Percentiles rank a stretch among this genome's conserved stretches.
These are phyloP conservation scores for Mitragyna speciosa DNA, from an alignment of 257 asterid species.

Conservation along the genomic window DNA sequence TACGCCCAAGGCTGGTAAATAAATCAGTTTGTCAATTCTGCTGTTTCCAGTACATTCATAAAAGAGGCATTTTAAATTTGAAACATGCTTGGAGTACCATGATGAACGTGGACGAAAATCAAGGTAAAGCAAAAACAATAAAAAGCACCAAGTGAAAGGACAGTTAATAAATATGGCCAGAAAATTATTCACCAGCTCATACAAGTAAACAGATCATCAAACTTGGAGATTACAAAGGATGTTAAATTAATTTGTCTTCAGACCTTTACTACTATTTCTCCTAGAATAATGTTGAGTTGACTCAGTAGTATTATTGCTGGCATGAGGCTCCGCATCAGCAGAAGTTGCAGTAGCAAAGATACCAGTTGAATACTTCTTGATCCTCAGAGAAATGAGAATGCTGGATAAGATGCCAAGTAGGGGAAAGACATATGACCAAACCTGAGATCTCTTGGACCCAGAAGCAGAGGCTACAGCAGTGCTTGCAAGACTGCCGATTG, in stretches of 20 bases:
- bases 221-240: background rate
- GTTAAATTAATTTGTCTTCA: conserved; percentile 27
- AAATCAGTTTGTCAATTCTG: background rate
- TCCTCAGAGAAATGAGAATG: conserved; percentile 76
- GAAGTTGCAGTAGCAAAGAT: conserved; percentile 28
- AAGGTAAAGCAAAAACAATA: background rate
- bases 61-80: background rate
- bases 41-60: background rate
- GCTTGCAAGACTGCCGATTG: conserved; percentile 94
- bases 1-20: no score
- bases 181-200: background rate
- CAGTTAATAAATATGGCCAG: background rate
- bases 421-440: conserved; percentile 76
- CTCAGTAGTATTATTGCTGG: conserved; percentile 19
- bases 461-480: conserved; percentile 85
- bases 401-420: conserved; percentile 82
- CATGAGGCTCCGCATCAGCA: conserved; percentile 20
- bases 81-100: background rate
- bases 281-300: conserved; percentile 26
- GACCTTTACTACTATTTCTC: conserved; percentile 28
- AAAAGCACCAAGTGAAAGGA: background rate
- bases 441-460: conserved; percentile 47
- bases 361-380: conserved; percentile 70
- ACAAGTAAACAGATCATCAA: background rate
- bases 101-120: background rate